Conservation (phyloP, 1,284 basidiomycete species). For the Rhizopogon hawkerae region DNA sequence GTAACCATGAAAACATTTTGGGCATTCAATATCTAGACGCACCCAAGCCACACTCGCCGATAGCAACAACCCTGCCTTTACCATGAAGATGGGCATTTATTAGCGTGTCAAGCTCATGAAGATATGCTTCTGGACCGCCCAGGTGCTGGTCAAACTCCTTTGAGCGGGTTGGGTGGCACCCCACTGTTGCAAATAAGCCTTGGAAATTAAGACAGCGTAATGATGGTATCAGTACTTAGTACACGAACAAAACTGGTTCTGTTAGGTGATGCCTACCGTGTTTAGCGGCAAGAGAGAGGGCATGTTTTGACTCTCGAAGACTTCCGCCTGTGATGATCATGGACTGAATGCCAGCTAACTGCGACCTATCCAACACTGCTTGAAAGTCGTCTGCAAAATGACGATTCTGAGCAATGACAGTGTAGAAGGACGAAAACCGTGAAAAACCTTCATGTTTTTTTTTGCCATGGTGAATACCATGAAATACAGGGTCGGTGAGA, state of each 20-base stretch:
- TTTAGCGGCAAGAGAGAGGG: constrained; percentile 54
- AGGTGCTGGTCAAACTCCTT: constrained; percentile 60
- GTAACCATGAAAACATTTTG: background rate
- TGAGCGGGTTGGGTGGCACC: constrained; percentile 84
- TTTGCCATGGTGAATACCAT: constrained; percentile 45
- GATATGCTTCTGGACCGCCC: constrained; percentile 58
- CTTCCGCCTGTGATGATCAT: constrained; percentile 81
- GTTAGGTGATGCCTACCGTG: constrained; percentile 34
- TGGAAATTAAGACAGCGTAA: background rate
- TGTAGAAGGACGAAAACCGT: background rate
- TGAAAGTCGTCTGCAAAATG: constrained; percentile 55
- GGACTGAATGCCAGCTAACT: constrained; percentile 58
- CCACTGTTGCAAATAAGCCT: constrained; percentile 73
- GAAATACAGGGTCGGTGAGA: constrained; percentile 54
- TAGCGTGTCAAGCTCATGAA: constrained; percentile 51
- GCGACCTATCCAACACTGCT: constrained; percentile 53
- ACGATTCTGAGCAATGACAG: background rate
- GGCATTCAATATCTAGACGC: constrained; percentile 10
- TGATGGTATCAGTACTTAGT: background rate
- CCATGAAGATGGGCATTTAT: constrained; percentile 49
- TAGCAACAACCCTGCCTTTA: constrained; percentile 57
- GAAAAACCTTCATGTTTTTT: constrained; percentile 45
- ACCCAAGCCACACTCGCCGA: constrained; percentile 87
- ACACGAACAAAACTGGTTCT: background rate
- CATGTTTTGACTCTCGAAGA: constrained; percentile 57